Base-by-base conservation (phyloP, 2,329 filamentous ascomycete genomes). In the Colletotrichum simmondsii region DNA sequence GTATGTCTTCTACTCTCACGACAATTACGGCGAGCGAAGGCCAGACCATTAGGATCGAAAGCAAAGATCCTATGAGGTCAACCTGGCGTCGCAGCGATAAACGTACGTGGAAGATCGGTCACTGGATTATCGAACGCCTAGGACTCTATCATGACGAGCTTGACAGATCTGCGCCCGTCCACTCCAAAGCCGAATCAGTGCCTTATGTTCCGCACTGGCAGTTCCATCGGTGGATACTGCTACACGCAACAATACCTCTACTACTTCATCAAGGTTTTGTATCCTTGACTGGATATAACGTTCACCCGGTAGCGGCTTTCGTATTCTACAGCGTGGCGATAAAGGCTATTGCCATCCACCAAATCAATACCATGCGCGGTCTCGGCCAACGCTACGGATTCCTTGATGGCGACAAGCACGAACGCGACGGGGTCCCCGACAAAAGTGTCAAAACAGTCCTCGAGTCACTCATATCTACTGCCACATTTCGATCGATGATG, bases 391-490 rank as follows among this genome's bases (percentile, higher is more conserved):
- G 65, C 0, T 77, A 80, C 26, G 85, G 85, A 5, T 86, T 83
- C 67, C 78, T 86, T 1, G 85, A 86, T 70, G 84, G 85, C 14
- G 84, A 86, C 71, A 80, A 82, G 49, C 84, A 86, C 72, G 81
- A 78, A 22, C 81, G 84, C 19, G 84, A 86, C 63, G 81, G 82
- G 3, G 80, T 86, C 6, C 84, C 85, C 0, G 83, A 86, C 61
- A 77, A 80, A 1, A 81, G 80, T 11, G 81, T 83, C 2, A 63
- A 26, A 14, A 81, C 83, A 64, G 81, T 83, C 10, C 75, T 79
- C 3, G 65, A 65, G 0, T 83, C 82, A 0, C 77, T 85, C 1
- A 46, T 81, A 32, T 79, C 79, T 12, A 83, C 82, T 0, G 77
- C 81, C 0, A 79, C 77, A 1, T 77, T 79, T 57, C 80, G 83